Evolutionary conservation across 805 yeast species (phyloP), one percentile per base, ranked within the genome.

Genomic region (Millerago galiae): DNA sequence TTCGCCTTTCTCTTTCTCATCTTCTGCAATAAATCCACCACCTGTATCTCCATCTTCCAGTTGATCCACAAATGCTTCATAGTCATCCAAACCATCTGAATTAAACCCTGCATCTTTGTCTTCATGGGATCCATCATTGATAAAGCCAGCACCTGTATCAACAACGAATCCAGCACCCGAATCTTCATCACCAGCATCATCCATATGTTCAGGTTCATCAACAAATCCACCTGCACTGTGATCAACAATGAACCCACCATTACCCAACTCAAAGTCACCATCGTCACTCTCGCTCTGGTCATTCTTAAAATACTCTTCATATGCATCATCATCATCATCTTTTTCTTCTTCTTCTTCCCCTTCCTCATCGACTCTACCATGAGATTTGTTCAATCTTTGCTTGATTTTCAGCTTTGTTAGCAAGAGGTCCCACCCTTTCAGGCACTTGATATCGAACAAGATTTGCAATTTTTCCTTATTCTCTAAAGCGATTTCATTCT

Each of bases 401-500:
- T 57, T 53, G 17, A 72, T 69, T 37, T 71, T 54, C 36, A 72
- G 56, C 47, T 74, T 76, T 9, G 68, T 59, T 48, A 70, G 56
- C 43, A 72, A 59, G 40, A 61, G 58, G 46, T 61, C 66, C 77
- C 76, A 71, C 37, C 63, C 67, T 41, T 62, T 63, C 50, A 75
- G 60, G 2, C 83, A 76, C 18, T 67, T 65, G 35, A 74, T 52
- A 46, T 78, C 81, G 13, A 65, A 63, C 16, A 67, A 60, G 31
- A 62, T 61, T 41, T 67, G 55, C 40, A 67, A 67, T 10, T 70
- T 72, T 28, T 73, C 59, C 1, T 14, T n/a, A 2, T 46, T 48
- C 32, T 77, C 78, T 16, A 71, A 74, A 40, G 65, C 54, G 17
- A 82, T 55, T 17, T 70, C 67, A 9, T 74, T 71, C 35, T 74